Evolutionary conservation across 2,329 filamentous ascomycete genomes (phyloP).

Genomic region (Trichothecium roseum): DNA sequence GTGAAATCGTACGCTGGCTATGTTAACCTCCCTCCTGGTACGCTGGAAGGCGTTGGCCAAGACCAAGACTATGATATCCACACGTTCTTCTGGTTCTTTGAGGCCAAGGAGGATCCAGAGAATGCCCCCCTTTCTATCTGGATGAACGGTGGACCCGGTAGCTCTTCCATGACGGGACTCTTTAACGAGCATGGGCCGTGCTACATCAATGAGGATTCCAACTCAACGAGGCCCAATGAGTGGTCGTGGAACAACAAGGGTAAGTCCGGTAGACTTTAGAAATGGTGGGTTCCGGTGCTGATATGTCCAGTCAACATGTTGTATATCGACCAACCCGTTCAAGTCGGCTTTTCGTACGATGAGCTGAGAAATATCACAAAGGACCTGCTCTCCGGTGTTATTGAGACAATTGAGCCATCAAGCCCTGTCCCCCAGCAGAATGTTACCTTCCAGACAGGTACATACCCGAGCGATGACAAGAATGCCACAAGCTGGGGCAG

Average conservation of each 20-base stretch:
- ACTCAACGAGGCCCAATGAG: conserved; percentile 41
- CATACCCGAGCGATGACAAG: conserved; percentile 10
- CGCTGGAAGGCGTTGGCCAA: conserved; percentile 31
- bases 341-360: conserved; percentile 62
- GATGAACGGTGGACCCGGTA: conserved; percentile 58
- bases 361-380: conserved; percentile 29
- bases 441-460: conserved; percentile 17
- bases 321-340: conserved; percentile 53
- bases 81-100: conserved; percentile 41
- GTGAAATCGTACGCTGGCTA: conserved; percentile 57
- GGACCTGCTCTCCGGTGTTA: conserved; percentile 5
- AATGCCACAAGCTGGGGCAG: conserved; percentile 20
- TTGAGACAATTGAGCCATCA: conserved; percentile 5
- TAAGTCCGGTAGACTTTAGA: background rate
- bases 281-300: background rate
- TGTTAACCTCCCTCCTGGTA: conserved; percentile 40
- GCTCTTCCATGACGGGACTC: conserved; percentile 53
- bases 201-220: conserved; percentile 34
- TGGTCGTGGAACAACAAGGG: conserved; percentile 52
- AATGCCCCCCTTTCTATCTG: conserved; percentile 43
- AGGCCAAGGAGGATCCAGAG: conserved; percentile 27
- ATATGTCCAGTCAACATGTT: conserved; percentile 31
- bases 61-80: conserved; percentile 35
- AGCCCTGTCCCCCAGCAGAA: conserved; percentile 6
- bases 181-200: conserved; percentile 50